These are phyloP conservation scores for Naganishia onofrii DNA, from an alignment of 768 basidiomycete species.

Conservation along the genomic window DNA sequence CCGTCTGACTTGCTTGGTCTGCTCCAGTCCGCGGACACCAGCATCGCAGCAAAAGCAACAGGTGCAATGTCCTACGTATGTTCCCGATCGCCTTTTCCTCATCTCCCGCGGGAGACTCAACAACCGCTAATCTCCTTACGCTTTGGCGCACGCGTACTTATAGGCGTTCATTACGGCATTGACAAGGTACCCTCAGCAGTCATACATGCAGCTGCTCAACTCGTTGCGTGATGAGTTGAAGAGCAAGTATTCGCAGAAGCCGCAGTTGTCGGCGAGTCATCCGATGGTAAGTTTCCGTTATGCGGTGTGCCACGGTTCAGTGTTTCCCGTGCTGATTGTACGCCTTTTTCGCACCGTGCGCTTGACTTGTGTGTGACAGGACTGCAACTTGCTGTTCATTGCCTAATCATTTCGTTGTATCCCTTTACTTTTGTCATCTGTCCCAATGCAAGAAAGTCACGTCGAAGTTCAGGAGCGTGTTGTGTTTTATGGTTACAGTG, in stretches of 20 bases:
- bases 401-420: not conserved
- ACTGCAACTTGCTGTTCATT: slow-evolving; percentile 28
- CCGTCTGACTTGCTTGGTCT: too few relatives aligned
- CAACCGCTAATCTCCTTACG: not conserved
- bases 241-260: slow-evolving; percentile 54
- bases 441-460: too few relatives aligned
- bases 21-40: slow-evolving; percentile 53
- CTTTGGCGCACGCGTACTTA: not conserved
- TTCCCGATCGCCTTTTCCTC: not conserved
- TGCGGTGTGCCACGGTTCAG: not conserved
- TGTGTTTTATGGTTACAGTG: too few relatives aligned
- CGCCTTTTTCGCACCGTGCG: not conserved
- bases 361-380: not conserved
- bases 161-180: slow-evolving; percentile 53
- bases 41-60: slow-evolving; percentile 55
- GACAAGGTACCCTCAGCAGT: slow-evolving; percentile 53
- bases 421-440: not conserved
- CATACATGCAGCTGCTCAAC: slow-evolving; percentile 51
- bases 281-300: slow-evolving; percentile 35
- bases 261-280: slow-evolving; percentile 52
- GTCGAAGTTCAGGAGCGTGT: too few relatives aligned
- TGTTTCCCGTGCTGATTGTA: not conserved
- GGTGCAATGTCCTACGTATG: slow-evolving; percentile 57
- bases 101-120: too few relatives aligned
- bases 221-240: slow-evolving; percentile 53